Percentiles rank a stretch among this genome's conserved stretches.
These are phyloP conservation scores for Termitomyces sp. DNA, from an alignment of 1,284 basidiomycete genomes.

Conservation along the genomic window DNA sequence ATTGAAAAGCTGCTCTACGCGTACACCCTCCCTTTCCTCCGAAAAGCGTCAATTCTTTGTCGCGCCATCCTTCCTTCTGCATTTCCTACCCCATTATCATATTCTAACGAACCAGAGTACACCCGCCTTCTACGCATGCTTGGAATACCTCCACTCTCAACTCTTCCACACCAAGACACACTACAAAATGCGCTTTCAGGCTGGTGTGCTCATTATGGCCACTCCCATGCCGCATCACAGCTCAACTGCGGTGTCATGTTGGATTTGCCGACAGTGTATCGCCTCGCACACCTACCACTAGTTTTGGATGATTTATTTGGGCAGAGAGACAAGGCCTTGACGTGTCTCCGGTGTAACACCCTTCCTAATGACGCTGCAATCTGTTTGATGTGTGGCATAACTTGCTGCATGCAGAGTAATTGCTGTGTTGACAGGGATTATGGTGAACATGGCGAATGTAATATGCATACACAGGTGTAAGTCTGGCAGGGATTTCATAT, in stretches of 20 bases:
- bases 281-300: slow-evolving; percentile 75
- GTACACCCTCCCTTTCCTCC: slow-evolving; percentile 92
- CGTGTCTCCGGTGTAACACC: slow-evolving; percentile 76
- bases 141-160: slow-evolving; percentile 72
- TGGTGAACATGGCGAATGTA: slow-evolving; percentile 78
- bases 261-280: slow-evolving; percentile 86
- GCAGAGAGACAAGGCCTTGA: slow-evolving; percentile 60
- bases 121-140: slow-evolving; percentile 73
- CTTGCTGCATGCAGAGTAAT: slow-evolving; percentile 89
- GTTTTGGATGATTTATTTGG: slow-evolving; percentile 84
- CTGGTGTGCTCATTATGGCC: slow-evolving; percentile 80
- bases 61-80: slow-evolving; percentile 67
- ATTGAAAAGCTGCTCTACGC: slow-evolving; percentile 87
- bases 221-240: slow-evolving; percentile 67
- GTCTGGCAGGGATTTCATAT: slow-evolving; percentile 23
- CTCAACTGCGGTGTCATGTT: slow-evolving; percentile 70
- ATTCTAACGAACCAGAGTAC: slow-evolving; percentile 58
- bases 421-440: slow-evolving; percentile 81
- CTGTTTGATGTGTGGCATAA: slow-evolving; percentile 86
- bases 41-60: slow-evolving; percentile 83
- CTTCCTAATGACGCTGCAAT: slow-evolving; percentile 86
- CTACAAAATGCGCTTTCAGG: slow-evolving; percentile 78
- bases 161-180: slow-evolving; percentile 75
- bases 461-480: slow-evolving; percentile 90
- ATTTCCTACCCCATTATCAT: slow-evolving; percentile 45